Conservation (phyloP, 2,329 filamentous ascomycete genomes). For the Coniella vitis region DNA sequence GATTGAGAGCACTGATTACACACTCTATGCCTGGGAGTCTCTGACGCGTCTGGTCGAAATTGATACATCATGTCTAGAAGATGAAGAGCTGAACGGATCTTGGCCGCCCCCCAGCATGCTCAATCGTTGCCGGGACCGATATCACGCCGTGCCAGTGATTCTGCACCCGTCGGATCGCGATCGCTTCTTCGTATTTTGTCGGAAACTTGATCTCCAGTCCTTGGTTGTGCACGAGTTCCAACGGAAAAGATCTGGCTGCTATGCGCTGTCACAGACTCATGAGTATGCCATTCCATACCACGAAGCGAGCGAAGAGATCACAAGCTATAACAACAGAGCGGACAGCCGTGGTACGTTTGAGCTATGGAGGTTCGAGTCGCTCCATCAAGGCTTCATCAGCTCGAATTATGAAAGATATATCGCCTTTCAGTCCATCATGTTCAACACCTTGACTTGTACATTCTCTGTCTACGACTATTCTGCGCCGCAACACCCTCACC, state of each 20-base stretch:
- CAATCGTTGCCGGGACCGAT: too few relatives aligned
- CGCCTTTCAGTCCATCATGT: not conserved
- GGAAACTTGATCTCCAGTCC: too few relatives aligned
- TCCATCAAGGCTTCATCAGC: not conserved
- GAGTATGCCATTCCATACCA: too few relatives aligned
- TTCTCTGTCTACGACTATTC: not conserved
- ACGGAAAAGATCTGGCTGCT: too few relatives aligned
- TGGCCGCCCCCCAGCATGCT: too few relatives aligned
- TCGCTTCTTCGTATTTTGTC: too few relatives aligned
- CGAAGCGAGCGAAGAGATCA: too few relatives aligned
- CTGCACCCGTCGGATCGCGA: too few relatives aligned
- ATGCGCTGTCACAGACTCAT: too few relatives aligned
- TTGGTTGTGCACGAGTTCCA: too few relatives aligned
- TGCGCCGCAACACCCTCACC: not conserved
- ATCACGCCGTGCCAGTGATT: too few relatives aligned
- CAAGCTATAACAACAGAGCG: not conserved
- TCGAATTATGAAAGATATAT: too few relatives aligned
- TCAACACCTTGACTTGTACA: conserved; percentile 1
- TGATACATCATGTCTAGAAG: not conserved
- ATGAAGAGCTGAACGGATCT: not conserved
- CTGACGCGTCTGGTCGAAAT: not conserved
- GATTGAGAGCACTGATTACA: not conserved
- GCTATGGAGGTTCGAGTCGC: not conserved
- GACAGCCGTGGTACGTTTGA: conserved; percentile 7
- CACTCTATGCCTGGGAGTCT: conserved; percentile 2